Evolutionary conservation across 805 yeast genomes (phyloP).

Genomic region (Yarrowia phangngaensis): DNA sequence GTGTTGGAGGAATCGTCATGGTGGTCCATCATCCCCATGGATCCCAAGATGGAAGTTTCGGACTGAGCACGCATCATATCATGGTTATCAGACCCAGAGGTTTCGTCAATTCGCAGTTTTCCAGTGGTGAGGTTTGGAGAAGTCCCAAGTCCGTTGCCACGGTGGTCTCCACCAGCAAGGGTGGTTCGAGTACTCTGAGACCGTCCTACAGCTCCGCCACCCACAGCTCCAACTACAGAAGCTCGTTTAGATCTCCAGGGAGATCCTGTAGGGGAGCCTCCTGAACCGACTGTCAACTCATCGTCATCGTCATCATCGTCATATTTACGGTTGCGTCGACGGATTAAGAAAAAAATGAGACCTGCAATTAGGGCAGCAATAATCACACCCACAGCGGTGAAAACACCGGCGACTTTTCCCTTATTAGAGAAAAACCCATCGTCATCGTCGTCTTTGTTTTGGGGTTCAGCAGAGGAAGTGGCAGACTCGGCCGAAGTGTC

Average conservation of each 20-base stretch:
- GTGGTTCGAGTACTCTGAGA: not conserved
- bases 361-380: conserved; percentile 44
- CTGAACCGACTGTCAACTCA: conserved; percentile 21
- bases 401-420: conserved; percentile 83
- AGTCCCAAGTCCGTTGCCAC: not conserved
- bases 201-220: conserved; percentile 3
- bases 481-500: conserved; percentile 10
- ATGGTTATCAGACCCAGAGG: not conserved
- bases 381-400: conserved; percentile 72
- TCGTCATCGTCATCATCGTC: conserved; percentile 26
- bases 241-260: conserved; percentile 18
- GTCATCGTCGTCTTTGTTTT: conserved; percentile 26
- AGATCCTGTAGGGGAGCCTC: conserved; percentile 16
- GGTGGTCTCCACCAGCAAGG: not conserved
- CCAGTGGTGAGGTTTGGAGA: conserved; percentile 4
- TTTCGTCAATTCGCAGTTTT: conserved; percentile 22
- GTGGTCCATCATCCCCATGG: not conserved
- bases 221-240: too few species aligned
- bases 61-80: conserved; percentile 19
- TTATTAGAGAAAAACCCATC: conserved; percentile 58
- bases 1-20: not conserved
- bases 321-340: conserved; percentile 27
- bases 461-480: not conserved
- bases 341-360: conserved; percentile 44
- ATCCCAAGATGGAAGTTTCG: conserved; percentile 8